Percentiles rank a stretch among this genome's conserved stretches.
Conservation (phyloP, 164 flowering plant species). For the Berberis vulgaris region DNA sequence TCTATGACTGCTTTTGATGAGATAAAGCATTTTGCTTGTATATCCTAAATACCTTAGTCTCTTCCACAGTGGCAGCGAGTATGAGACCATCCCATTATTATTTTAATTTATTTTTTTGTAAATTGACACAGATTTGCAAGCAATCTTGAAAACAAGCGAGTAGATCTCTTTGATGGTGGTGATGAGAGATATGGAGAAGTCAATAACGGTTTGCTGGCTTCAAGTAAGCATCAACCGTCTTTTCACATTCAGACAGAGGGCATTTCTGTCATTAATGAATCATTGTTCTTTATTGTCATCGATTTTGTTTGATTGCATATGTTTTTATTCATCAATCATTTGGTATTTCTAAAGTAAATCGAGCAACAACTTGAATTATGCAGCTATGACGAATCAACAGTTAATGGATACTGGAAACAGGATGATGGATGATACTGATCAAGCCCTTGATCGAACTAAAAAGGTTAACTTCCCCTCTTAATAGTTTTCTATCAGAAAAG, state of each 20-base stretch:
- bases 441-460: conserved; percentile 77
- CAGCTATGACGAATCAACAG: conserved; percentile 89
- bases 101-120: neutral
- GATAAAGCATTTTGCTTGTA: neutral
- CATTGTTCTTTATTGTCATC: neutral
- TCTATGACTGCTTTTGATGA: neutral
- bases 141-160: conserved; percentile 60
- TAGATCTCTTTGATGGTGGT: conserved; percentile 67
- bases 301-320: neutral
- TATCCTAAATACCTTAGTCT: neutral
- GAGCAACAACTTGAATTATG: conserved; percentile 6
- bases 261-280: neutral
- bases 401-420: conserved; percentile 61
- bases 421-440: conserved; percentile 94
- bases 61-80: too few relatives aligned
- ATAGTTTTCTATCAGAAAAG: neutral
- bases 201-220: conserved; percentile 63
- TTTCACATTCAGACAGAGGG: neutral
- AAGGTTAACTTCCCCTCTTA: conserved; percentile 33
- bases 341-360: neutral
- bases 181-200: conserved; percentile 37
- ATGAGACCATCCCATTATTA: neutral
- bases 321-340: too few relatives aligned
- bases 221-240: conserved; percentile 35
- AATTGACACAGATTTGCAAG: conserved; percentile 35